Evolutionary conservation across 306 rosid genomes (phyloP).

Genomic region (Inga leiocalycina): DNA sequence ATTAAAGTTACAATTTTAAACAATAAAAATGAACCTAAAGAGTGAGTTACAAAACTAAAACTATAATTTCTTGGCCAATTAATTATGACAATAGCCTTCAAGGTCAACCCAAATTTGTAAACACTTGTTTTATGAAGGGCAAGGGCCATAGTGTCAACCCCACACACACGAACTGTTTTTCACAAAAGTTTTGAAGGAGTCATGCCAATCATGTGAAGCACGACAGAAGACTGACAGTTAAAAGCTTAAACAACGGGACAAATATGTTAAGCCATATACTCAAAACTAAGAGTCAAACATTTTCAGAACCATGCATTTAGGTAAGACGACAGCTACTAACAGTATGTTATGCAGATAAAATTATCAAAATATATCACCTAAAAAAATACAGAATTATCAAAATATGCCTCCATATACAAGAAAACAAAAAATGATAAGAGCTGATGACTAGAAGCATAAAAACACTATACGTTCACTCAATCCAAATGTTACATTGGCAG

Average conservation of each 20-base stretch:
- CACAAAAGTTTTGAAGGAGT: background rate
- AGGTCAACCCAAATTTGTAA: constrained; percentile 3
- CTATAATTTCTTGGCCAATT: background rate
- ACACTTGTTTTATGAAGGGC: background rate
- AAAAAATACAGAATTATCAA: no score
- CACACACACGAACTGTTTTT: background rate
- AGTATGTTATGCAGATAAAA: background rate
- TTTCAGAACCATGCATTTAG: background rate
- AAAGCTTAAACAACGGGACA: background rate
- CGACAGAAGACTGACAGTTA: background rate
- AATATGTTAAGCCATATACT: background rate
- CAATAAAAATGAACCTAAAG: background rate
- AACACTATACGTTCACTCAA: background rate
- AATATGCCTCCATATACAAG: background rate
- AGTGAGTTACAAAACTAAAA: background rate
- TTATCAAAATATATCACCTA: background rate
- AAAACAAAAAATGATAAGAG: background rate
- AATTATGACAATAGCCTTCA: background rate
- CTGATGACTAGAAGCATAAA: constrained; percentile 6
- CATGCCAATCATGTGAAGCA: constrained; percentile 9
- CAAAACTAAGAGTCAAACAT: background rate
- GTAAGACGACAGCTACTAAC: background rate
- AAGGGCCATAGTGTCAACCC: background rate
- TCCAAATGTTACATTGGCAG: constrained; percentile 6
- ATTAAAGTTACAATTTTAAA: background rate